phyloP scores from a whole-genome alignment of 169 alveolate genomes.

The Plasmodium sp. region DNA sequence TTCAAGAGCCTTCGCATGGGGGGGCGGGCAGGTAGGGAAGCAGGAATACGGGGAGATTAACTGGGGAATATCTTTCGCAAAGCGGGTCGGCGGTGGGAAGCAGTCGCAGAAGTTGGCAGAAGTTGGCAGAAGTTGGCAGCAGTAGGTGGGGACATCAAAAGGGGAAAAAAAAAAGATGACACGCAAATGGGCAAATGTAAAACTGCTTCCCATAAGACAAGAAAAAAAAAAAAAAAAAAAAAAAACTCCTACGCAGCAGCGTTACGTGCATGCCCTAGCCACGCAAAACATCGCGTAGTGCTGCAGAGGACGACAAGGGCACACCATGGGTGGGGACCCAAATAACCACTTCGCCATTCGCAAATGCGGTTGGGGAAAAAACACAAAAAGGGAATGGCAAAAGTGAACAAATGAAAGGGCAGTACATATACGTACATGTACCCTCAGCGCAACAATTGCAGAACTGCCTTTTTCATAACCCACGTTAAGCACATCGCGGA shows the following conservation, averaged over 20 bases:
- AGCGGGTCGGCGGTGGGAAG: background rate
- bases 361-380: background rate
- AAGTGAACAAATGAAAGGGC: background rate
- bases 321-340: background rate
- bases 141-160: background rate
- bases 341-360: background rate
- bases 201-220: background rate
- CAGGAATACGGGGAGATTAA: background rate
- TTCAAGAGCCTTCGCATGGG: background rate
- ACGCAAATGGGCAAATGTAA: background rate
- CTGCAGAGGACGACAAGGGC: background rate
- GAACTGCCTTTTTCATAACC: background rate
- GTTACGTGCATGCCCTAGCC: background rate
- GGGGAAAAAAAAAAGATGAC: background rate
- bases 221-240: background rate
- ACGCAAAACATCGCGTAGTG: background rate
- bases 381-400: background rate
- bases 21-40: background rate
- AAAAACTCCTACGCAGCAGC: background rate
- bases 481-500: background rate
- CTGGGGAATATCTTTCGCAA: background rate
- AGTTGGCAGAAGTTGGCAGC: background rate
- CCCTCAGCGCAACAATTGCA: background rate
- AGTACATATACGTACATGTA: background rate
- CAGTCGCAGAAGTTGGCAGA: background rate